Conservation (phyloP, 2,329 filamentous ascomycete species). For the Colletotrichum sansevieriae region DNA sequence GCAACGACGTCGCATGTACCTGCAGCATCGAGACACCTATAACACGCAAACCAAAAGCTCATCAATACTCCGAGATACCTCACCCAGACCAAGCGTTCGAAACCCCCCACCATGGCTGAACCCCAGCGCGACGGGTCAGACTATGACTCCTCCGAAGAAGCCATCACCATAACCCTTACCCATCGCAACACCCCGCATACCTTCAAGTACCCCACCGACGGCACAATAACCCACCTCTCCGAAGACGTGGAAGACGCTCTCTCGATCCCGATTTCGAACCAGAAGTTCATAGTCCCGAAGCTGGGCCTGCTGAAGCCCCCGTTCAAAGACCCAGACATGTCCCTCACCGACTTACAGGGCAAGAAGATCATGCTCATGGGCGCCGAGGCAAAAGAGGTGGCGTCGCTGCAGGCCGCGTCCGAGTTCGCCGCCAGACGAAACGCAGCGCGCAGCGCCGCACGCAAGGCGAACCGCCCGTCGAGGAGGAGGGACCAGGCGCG, state of each 20-base stretch:
- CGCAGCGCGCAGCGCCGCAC: slow-evolving; percentile 52
- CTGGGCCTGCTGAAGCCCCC: slow-evolving; percentile 74
- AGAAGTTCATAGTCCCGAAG: slow-evolving; percentile 78
- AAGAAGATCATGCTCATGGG: slow-evolving; percentile 77
- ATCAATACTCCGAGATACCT: neutral
- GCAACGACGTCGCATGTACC: neutral
- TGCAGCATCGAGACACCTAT: slow-evolving; percentile 44
- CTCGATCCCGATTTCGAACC: slow-evolving; percentile 71
- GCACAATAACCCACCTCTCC: slow-evolving; percentile 71
- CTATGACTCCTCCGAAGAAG: slow-evolving; percentile 43
- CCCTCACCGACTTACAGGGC: slow-evolving; percentile 61
- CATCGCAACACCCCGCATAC: slow-evolving; percentile 62
- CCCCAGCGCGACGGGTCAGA: slow-evolving; percentile 33
- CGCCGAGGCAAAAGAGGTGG: slow-evolving; percentile 70
- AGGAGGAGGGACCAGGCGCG: slow-evolving; percentile 51
- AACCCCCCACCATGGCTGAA: slow-evolving; percentile 37
- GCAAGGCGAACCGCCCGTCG: slow-evolving; percentile 52
- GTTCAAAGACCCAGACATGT: slow-evolving; percentile 69
- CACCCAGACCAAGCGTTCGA: neutral
- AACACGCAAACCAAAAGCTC: neutral
- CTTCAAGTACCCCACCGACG: slow-evolving; percentile 58
- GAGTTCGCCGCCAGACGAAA: slow-evolving; percentile 63
- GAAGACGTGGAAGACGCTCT: slow-evolving; percentile 67
- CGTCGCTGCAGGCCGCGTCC: slow-evolving; percentile 64
- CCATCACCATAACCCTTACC: slow-evolving; percentile 59